Percentiles rank a stretch among this genome's conserved stretches.
Conservation (phyloP, 2,329 filamentous ascomycete species). For the Cephalotrichum gorgonifer region DNA sequence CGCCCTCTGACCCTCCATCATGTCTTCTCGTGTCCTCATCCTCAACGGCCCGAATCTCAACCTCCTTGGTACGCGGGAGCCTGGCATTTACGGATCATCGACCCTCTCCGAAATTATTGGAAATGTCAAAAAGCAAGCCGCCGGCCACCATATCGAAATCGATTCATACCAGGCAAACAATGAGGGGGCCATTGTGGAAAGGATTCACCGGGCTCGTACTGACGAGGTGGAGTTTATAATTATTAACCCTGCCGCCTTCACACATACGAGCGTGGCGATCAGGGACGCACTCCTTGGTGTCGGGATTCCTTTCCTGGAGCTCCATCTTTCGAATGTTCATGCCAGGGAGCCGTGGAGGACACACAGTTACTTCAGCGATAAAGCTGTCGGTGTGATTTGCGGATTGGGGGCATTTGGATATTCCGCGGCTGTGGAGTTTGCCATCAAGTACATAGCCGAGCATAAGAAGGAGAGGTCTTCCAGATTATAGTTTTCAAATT, state of each 20-base stretch:
- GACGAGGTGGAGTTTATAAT: slow-evolving; percentile 50
- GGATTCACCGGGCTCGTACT: slow-evolving; percentile 55
- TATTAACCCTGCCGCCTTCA: slow-evolving; percentile 68
- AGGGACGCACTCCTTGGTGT: slow-evolving; percentile 64
- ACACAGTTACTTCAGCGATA: slow-evolving; percentile 65
- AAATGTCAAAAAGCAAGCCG: slow-evolving; percentile 36
- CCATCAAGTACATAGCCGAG: background rate
- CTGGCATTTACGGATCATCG: slow-evolving; percentile 59
- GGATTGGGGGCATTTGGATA: slow-evolving; percentile 57
- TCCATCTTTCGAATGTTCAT: slow-evolving; percentile 71
- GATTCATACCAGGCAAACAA: slow-evolving; percentile 65
- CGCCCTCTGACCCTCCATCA: background rate
- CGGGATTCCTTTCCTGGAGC: slow-evolving; percentile 62
- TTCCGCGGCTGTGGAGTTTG: slow-evolving; percentile 47
- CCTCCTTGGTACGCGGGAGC: slow-evolving; percentile 65
- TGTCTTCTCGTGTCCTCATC: slow-evolving; percentile 3
- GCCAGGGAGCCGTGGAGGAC: slow-evolving; percentile 57
- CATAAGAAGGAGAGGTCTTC: background rate
- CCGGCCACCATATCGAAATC: slow-evolving; percentile 34
- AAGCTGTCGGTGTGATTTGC: slow-evolving; percentile 63
- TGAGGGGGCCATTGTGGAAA: slow-evolving; percentile 64
- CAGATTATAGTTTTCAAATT: background rate
- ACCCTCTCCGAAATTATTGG: slow-evolving; percentile 54
- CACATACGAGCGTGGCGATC: slow-evolving; percentile 66
- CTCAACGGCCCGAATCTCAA: slow-evolving; percentile 78